Conservation (phyloP, 768 basidiomycete genomes). For the Dioszegia aurantiaca region DNA sequence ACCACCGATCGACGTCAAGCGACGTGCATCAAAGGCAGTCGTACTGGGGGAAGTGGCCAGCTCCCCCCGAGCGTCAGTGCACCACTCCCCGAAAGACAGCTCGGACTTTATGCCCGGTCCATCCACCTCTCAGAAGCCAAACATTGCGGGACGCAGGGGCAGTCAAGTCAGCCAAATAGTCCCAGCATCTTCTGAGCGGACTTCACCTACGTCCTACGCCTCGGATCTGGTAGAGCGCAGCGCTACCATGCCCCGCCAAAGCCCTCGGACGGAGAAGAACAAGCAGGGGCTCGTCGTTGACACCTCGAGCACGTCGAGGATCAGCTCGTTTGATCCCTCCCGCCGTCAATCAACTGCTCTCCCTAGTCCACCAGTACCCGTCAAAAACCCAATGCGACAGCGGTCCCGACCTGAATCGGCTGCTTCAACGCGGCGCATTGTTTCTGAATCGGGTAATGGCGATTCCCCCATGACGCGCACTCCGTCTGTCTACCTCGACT, state of each 20-base stretch:
- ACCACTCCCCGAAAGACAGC: background rate
- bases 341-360: background rate
- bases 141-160: background rate
- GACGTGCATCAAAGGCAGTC: constrained; percentile 4
- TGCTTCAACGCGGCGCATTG: background rate
- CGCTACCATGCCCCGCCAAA: background rate
- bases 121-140: background rate
- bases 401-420: constrained; percentile 23
- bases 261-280: background rate
- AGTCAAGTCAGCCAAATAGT: background rate
- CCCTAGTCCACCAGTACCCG: constrained; percentile 42
- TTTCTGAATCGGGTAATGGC: background rate
- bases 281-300: background rate
- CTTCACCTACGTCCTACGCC: background rate
- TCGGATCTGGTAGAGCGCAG: background rate
- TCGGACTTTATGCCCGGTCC: constrained; percentile 9
- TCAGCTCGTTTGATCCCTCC: background rate
- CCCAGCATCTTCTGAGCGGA: background rate
- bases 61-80: background rate
- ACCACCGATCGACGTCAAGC: constrained; percentile 5
- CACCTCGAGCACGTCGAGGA: background rate
- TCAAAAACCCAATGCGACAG: constrained; percentile 33
- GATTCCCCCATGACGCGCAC: constrained; percentile 4
- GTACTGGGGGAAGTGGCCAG: background rate
- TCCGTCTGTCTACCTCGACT: constrained; percentile 6